Conservation (phyloP, 805 yeast genomes). For the Priceomyces fermenticarens region DNA sequence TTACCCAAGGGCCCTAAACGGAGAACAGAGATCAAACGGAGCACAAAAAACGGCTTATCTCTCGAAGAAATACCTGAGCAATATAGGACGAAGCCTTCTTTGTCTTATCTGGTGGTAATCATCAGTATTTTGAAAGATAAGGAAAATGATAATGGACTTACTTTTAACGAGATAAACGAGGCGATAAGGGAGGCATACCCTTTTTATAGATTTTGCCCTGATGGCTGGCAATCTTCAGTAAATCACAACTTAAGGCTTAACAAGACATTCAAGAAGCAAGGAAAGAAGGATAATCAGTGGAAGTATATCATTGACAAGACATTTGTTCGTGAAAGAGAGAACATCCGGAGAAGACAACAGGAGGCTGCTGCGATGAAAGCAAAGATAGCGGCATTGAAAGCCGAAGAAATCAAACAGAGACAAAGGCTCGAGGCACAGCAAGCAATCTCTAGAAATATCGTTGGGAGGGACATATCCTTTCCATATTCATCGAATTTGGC, state of each 20-base stretch:
- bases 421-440: constrained; percentile 34
- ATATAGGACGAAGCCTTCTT: constrained; percentile 78
- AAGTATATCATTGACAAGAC: constrained; percentile 90
- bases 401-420: constrained; percentile 50
- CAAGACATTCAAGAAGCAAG: constrained; percentile 74
- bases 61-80: constrained; percentile 87
- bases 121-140: constrained; percentile 72
- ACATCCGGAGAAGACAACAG: constrained; percentile 58
- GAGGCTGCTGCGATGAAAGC: constrained; percentile 62
- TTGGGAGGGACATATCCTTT: constrained; percentile 21
- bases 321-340: constrained; percentile 78
- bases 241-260: constrained; percentile 85
- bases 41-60: constrained; percentile 62
- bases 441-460: constrained; percentile 19
- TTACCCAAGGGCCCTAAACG: constrained; percentile 33
- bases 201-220: constrained; percentile 88
- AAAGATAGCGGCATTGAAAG: constrained; percentile 50
- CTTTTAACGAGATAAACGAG: constrained; percentile 66
- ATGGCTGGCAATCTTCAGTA: constrained; percentile 96
- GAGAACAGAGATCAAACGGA: constrained; percentile 35
- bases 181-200: constrained; percentile 87
- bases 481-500: constrained; percentile 23
- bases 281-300: constrained; percentile 67
- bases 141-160: constrained; percentile 68
- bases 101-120: constrained; percentile 77